Evolutionary conservation across 148 eudicot species (phyloP).

Genomic region (Cornus florida): DNA sequence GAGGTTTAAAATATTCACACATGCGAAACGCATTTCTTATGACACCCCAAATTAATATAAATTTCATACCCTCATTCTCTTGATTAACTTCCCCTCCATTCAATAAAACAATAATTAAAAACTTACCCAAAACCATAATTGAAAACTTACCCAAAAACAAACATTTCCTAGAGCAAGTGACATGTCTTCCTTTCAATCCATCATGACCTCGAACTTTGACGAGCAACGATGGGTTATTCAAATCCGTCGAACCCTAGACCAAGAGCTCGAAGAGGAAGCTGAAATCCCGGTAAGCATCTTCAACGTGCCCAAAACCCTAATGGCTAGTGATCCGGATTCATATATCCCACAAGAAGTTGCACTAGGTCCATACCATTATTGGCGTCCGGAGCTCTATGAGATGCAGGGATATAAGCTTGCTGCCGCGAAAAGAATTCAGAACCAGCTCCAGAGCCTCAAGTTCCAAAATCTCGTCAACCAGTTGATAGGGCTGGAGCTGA

Average conservation of each 20-base stretch:
- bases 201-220: background rate
- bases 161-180: too few species aligned
- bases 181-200: too few species aligned
- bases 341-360: constrained; percentile 28
- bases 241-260: background rate
- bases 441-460: background rate
- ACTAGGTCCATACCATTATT: constrained; percentile 39
- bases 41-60: background rate
- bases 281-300: constrained; percentile 20
- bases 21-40: background rate
- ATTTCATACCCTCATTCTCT: background rate
- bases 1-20: background rate
- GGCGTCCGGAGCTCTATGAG: constrained; percentile 26
- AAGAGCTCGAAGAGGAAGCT: constrained; percentile 5
- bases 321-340: constrained; percentile 18
- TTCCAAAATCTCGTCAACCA: constrained; percentile 10
- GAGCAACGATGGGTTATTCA: constrained; percentile 15
- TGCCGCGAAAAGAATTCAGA: constrained; percentile 25
- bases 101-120: too few species aligned
- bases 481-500: constrained; percentile 10
- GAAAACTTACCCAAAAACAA: too few species aligned
- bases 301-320: constrained; percentile 19
- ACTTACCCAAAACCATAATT: background rate
- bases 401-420: constrained; percentile 30
- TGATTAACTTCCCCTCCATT: background rate